Evolutionary conservation across 2,329 filamentous ascomycete genomes (phyloP).

Genomic region (Remersonia thermophila): DNA sequence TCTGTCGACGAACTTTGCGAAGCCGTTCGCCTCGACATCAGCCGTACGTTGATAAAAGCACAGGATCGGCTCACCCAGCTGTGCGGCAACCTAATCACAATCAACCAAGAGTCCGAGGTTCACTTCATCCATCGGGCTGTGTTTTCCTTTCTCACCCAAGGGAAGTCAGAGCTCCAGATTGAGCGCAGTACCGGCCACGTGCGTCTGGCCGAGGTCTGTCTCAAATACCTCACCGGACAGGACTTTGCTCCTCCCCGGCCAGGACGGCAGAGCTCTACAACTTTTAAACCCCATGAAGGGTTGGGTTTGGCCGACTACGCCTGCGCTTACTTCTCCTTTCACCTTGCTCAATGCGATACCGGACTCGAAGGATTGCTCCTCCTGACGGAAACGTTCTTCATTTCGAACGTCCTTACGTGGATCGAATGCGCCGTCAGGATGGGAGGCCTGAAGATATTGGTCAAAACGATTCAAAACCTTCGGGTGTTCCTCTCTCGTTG

Average conservation of each 20-base stretch:
- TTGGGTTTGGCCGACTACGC: slow-evolving; percentile 17
- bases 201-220: slow-evolving; percentile 22
- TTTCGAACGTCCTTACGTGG: slow-evolving; percentile 24
- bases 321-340: slow-evolving; percentile 20
- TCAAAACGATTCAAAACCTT: background rate
- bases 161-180: slow-evolving; percentile 21
- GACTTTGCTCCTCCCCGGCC: slow-evolving; percentile 23
- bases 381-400: slow-evolving; percentile 20
- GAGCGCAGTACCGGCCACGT: slow-evolving; percentile 18
- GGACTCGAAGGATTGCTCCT: slow-evolving; percentile 12
- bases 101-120: slow-evolving; percentile 22
- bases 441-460: background rate
- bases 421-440: slow-evolving; percentile 20
- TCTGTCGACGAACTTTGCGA: slow-evolving; percentile 21
- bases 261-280: slow-evolving; percentile 12
- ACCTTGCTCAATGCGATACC: slow-evolving; percentile 20
- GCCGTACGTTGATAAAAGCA: slow-evolving; percentile 19
- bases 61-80: slow-evolving; percentile 13
- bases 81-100: slow-evolving; percentile 25
- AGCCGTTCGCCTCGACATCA: slow-evolving; percentile 22
- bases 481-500: background rate
- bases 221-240: slow-evolving; percentile 21
- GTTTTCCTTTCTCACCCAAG: slow-evolving; percentile 18
- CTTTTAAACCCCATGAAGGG: slow-evolving; percentile 4
- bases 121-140: slow-evolving; percentile 27